A percentile compares a stretch with the other conserved stretches of the same genome.
phyloP scores from a whole-genome alignment of 108 stramenopile species.

The Skeletonema costatum region DNA sequence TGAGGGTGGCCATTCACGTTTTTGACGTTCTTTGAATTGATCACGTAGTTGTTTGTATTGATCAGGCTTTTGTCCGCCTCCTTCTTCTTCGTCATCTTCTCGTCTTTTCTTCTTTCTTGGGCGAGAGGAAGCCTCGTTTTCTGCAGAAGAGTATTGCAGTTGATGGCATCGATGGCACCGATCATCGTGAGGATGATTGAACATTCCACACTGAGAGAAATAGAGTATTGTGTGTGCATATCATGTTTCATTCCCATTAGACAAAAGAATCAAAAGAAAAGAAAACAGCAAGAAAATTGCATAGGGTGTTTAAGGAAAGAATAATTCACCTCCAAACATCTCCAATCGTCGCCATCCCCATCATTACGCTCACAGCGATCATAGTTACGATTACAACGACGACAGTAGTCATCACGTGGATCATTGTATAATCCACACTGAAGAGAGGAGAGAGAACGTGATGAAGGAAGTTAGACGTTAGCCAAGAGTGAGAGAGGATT shows the following conservation, averaged over 20 bases:
- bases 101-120: not conserved
- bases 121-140: slow-evolving; percentile 2
- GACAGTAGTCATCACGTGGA: not conserved
- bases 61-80: not conserved
- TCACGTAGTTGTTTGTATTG: slow-evolving; percentile 18
- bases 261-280: not conserved
- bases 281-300: not conserved
- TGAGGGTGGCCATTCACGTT: slow-evolving; percentile 71
- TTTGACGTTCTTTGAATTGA: not conserved
- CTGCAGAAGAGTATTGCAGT: not conserved
- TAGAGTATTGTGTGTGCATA: not conserved
- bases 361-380: not conserved
- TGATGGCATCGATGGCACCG: slow-evolving; percentile 26
- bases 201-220: slow-evolving; percentile 26
- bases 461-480: not conserved
- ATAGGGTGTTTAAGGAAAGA: not conserved
- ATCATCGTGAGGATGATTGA: slow-evolving; percentile 21
- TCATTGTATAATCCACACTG: slow-evolving; percentile 28
- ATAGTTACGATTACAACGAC: not conserved
- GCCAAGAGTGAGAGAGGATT: not conserved
- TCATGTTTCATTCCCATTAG: not conserved
- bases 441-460: slow-evolving; percentile 3
- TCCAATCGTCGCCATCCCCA: slow-evolving; percentile 1
- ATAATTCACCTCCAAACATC: slow-evolving; percentile 44
- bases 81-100: slow-evolving; percentile 5